phyloP scores from a whole-genome alignment of 805 yeast species.

The Phaffomyces thermotolerans region DNA sequence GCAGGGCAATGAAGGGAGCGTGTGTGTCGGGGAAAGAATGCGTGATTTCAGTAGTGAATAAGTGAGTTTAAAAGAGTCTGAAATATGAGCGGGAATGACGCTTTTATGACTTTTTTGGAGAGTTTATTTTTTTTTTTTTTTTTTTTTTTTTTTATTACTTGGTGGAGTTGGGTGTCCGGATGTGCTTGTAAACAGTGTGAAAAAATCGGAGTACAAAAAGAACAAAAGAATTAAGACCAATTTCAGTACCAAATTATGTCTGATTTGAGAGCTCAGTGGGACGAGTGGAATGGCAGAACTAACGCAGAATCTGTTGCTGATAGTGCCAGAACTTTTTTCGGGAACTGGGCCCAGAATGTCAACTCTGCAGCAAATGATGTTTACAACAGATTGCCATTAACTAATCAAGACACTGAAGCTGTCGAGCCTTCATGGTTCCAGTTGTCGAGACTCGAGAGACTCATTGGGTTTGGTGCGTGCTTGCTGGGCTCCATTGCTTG shows the following conservation, averaged over 20 bases:
- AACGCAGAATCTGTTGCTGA: slow-evolving; percentile 17
- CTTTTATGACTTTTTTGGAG: too few relatives aligned
- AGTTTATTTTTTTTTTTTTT: neutral
- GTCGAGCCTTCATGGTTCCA: slow-evolving; percentile 76
- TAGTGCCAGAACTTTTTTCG: slow-evolving; percentile 29
- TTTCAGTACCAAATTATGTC: slow-evolving; percentile 2
- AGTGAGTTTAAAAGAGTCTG: too few relatives aligned
- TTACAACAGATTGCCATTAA: slow-evolving; percentile 59
- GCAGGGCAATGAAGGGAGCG: too few relatives aligned
- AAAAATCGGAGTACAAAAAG: too few relatives aligned
- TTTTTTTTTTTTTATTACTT: neutral
- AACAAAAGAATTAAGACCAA: too few relatives aligned
- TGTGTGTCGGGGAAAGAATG: too few relatives aligned
- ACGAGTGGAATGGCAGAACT: slow-evolving; percentile 29
- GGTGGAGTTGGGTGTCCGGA: too few relatives aligned
- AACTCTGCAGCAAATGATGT: slow-evolving; percentile 43
- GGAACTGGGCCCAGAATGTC: slow-evolving; percentile 28
- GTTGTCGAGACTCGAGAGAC: slow-evolving; percentile 70
- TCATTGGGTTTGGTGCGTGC: slow-evolving; percentile 71
- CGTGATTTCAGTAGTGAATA: too few relatives aligned
- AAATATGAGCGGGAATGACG: too few relatives aligned
- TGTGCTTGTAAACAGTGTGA: too few relatives aligned
- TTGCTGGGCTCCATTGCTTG: slow-evolving; percentile 72
- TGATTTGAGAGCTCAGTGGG: slow-evolving; percentile 32
- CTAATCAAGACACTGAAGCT: slow-evolving; percentile 41